phyloP scores from a whole-genome alignment of 495 filamentous ascomycete species.

The Pyrenula massariospora region DNA sequence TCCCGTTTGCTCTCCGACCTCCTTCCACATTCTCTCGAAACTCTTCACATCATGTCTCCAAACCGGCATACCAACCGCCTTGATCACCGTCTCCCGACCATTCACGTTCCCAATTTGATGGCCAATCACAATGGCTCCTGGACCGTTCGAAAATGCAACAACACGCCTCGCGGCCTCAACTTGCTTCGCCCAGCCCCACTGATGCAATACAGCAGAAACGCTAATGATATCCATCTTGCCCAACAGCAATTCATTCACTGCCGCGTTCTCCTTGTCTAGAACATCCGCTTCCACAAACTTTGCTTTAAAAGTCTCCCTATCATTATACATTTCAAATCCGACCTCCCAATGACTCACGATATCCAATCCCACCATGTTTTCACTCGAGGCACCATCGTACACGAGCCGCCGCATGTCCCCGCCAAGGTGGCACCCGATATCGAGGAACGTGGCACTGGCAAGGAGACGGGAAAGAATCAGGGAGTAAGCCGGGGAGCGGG shows the following conservation, averaged over 20 bases:
- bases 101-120: constrained; percentile 29
- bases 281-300: constrained; percentile 15
- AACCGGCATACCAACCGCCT: constrained; percentile 8
- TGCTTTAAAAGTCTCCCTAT: constrained; percentile 10
- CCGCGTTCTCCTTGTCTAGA: constrained; percentile 5
- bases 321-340: constrained; percentile 22
- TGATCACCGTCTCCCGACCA: constrained; percentile 11
- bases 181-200: constrained; percentile 20
- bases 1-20: constrained; percentile 33
- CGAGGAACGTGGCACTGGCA: constrained; percentile 13
- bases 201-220: constrained; percentile 18
- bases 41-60: constrained; percentile 33
- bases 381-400: constrained; percentile 14
- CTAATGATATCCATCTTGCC: constrained; percentile 17
- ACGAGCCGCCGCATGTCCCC: constrained; percentile 20
- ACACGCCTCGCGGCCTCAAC: constrained; percentile 4
- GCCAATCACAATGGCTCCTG: constrained; percentile 35
- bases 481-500: constrained; percentile 10
- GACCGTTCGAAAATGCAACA: background rate
- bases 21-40: constrained; percentile 37
- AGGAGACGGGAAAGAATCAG: constrained; percentile 10
- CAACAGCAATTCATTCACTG: constrained; percentile 1
- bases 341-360: constrained; percentile 13
- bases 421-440: constrained; percentile 27
- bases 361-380: constrained; percentile 18